Evolutionary conservation across 2,329 filamentous ascomycete genomes (phyloP), one percentile per base, ranked within the genome.

Genomic region (Scedosporium apiospermum): DNA sequence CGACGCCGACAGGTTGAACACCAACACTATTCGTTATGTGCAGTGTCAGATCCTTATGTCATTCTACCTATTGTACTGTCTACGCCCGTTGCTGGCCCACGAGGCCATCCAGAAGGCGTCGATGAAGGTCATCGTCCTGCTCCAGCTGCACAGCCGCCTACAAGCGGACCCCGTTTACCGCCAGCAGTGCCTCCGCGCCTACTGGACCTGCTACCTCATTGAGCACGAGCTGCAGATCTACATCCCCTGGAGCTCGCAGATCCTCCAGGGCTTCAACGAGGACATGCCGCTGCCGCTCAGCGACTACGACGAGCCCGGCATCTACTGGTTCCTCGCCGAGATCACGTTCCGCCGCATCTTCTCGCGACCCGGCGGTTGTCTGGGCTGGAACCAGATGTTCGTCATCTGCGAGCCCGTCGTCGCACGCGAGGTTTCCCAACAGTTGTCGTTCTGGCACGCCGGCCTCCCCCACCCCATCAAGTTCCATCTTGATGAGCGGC

Each of bases 171-270:
- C 62, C 4, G 23, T 59, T 3, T 58, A 61, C 41, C 61, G 64
- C 9, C 63, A 68, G 62, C 64, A 55, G n/a, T 64, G 65, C n/a
- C 63, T 65, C 49, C 64, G 65, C 3, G 66, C 66, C 3, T 67
- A 67, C 60, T 68, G 67, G 67, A 63, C 67, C n/a, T 67, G 67
- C 53, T 68, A 68, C 34, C 58, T 68, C 12, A 63, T 67, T n/a
- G 67, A 68, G 60, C 65, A 67, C 60, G 64, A 66, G 34, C 64
- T 68, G 18, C 67, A 68, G 58, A 62, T 61, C 14, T 65, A 67
- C 46, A 64, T 67, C 2, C 65, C 67, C 0, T 67, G 63, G 41
- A 67, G 66, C 49, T 65, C 65, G 6, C 62, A 64, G 10, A 42
- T 66, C 9, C 58, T 68, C 7, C 65, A 68, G 55, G 63, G 64